phyloP scores from a whole-genome alignment of 2,329 filamentous ascomycete genomes.

The Penicillium rolfsii region DNA sequence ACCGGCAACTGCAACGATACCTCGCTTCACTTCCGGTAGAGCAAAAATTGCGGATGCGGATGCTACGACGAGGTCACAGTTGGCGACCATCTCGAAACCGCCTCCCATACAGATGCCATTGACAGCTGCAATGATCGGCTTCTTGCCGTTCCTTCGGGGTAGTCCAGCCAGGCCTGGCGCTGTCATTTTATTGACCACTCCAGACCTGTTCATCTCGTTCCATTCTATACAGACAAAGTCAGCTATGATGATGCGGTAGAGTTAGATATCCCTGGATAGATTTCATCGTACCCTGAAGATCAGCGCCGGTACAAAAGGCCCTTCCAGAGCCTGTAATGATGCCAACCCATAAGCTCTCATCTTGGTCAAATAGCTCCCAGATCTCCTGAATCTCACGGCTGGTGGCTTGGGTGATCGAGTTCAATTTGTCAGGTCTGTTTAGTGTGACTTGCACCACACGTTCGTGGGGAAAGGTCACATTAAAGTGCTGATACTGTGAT shows the following conservation, averaged over 20 bases:
- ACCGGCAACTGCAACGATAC: slow-evolving; percentile 72
- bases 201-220: slow-evolving; percentile 50
- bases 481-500: slow-evolving; percentile 24
- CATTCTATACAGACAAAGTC: slow-evolving; percentile 51
- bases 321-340: slow-evolving; percentile 66
- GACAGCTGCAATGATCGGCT: slow-evolving; percentile 75
- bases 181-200: slow-evolving; percentile 39
- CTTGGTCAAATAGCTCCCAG: slow-evolving; percentile 65
- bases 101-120: slow-evolving; percentile 76
- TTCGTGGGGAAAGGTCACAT: slow-evolving; percentile 47
- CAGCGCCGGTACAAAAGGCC: slow-evolving; percentile 70
- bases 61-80: slow-evolving; percentile 67
- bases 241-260: not conserved
- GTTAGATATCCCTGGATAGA: not conserved
- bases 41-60: slow-evolving; percentile 62
- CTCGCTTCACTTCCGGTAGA: slow-evolving; percentile 71
- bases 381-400: slow-evolving; percentile 50
- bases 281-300: slow-evolving; percentile 57
- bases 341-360: slow-evolving; percentile 63
- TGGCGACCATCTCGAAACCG: slow-evolving; percentile 75
- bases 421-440: slow-evolving; percentile 46
- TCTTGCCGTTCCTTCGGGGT: slow-evolving; percentile 68
- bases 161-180: slow-evolving; percentile 66
- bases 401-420: slow-evolving; percentile 48
- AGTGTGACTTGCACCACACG: slow-evolving; percentile 48